Conservation (phyloP, 805 yeast genomes). For the Wickerhamiella domercqiae region DNA sequence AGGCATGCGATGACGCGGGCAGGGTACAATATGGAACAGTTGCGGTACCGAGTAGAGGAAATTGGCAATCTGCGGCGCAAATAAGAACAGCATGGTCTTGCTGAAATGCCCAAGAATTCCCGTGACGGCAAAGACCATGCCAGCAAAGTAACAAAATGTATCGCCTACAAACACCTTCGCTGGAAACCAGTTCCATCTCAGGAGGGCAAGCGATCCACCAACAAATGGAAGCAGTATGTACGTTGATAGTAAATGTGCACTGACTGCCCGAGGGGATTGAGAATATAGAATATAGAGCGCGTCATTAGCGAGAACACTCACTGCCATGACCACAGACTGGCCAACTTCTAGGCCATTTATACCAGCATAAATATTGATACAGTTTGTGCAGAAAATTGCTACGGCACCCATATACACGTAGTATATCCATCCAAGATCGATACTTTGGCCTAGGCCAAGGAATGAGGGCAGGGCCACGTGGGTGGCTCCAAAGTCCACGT, state of each 20-base stretch:
- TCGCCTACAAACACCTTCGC: slow-evolving; percentile 93
- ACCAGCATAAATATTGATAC: slow-evolving; percentile 92
- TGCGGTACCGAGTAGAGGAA: slow-evolving; percentile 89
- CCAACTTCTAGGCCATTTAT: slow-evolving; percentile 95
- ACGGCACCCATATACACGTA: slow-evolving; percentile 83
- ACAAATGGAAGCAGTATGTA: slow-evolving; percentile 71
- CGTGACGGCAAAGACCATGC: slow-evolving; percentile 96
- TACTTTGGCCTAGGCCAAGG: slow-evolving; percentile 28
- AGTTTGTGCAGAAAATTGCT: slow-evolving; percentile 88
- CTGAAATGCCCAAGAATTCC: slow-evolving; percentile 95
- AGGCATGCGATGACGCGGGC: slow-evolving; percentile 94
- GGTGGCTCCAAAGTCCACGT: slow-evolving; percentile 87
- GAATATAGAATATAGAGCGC: slow-evolving; percentile 38
- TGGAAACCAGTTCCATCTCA: slow-evolving; percentile 78
- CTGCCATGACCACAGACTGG: slow-evolving; percentile 66
- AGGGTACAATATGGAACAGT: slow-evolving; percentile 67
- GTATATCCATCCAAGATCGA: slow-evolving; percentile 69
- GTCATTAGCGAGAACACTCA: slow-evolving; percentile 64
- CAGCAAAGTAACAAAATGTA: slow-evolving; percentile 93
- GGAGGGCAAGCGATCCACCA: slow-evolving; percentile 66
- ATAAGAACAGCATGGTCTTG: slow-evolving; percentile 72
- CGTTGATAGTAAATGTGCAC: slow-evolving; percentile 69
- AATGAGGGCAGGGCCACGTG: slow-evolving; percentile 68
- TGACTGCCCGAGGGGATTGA: slow-evolving; percentile 40
- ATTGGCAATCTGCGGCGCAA: slow-evolving; percentile 82